Evolutionary conservation across 371 early-diverging fungal genomes (phyloP), one percentile per base, ranked within the genome.

Genomic region (Chytridium lagenaria): DNA sequence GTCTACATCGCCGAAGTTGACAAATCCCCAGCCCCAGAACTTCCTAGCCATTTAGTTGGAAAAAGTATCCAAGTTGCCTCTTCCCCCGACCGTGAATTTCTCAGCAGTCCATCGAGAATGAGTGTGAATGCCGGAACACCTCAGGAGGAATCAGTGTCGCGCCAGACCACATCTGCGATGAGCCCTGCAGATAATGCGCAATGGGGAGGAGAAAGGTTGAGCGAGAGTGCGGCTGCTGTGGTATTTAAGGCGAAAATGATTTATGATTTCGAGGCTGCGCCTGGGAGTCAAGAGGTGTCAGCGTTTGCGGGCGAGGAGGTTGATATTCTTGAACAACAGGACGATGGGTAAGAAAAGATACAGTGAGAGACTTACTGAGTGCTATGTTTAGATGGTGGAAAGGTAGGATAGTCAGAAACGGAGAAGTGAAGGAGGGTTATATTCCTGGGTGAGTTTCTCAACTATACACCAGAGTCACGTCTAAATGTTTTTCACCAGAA

Each of bases 311-410:
- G 78, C 2, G 79, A 78, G 34, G 74, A 50, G 36, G n/a, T 83
- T 16, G 81, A 83, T 28, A 71, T 83, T 0, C 23, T 81, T 34
- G 81, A 83, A 71, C 77, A 78, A 65, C 83, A 78, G 68, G 83
- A 83, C 26, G 83, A 83, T 66, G 83, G 81, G 76, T 80, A 55
- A 19, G 0, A 19, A 19, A 23, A 38, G 0, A 44, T 12, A 12
- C 7, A 19, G 7, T 19, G 44, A 7, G 12, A 15, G n/a, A 15
- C 23, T 23, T n/a, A 22, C 7, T 52, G 7, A 52, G 55, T 52
- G 5, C 10, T 33, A 57, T 34, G 40, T 59, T 37, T 44, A 69
- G 64, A 30, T 79, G 79, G 79, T 79, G 77, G 79, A 79, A 74
- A 40, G 79, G 68, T 2, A 51, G 75, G 30, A 67, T 74, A n/a